Base-by-base conservation (phyloP, 2,329 filamentous ascomycete species). In the Aspergillus sp. region DNA sequence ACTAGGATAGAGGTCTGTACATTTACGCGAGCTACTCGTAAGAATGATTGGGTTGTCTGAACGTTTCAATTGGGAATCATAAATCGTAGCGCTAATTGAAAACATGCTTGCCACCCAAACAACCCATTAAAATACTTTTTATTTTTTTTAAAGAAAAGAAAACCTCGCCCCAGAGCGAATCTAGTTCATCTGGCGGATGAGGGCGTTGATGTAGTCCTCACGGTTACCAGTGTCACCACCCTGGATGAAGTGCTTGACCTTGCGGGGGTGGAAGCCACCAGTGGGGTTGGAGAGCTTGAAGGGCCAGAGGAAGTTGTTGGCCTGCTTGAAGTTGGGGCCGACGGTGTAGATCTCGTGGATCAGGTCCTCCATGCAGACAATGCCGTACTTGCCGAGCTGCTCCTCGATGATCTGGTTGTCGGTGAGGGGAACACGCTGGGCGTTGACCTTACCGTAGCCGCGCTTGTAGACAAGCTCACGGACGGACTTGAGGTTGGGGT, bases 391-490 rank as follows among this genome's bases (percentile, higher is more conserved):
- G 79, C 90, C 91, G 63, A 98, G 88, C 78, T 82, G 84, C 79
- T 91, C 85, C 84, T 98, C 93, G 60, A 98, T 90, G 74, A 98
- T 86, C 73, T 90, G 78, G 82, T 98, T 97, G 83, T 98, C 91
- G 64, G 91, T 96, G 57, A 98, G 83, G 60, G 93, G 83, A 71
- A 95, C 82, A 68, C 93, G 90, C 82, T 97, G 90, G 86, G 95
- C 95, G 81, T 96, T 83, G 75, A 96, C 79, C 85, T 97, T 98
- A 73, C 91, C 93, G 76, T 98, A 97, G 68, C 93, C 93, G 66
- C 93, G 91, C 88, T 97, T 98, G 85, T 98, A 98, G 81, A 98
- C 77, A 71, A 98, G 90, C 81, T 98, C 93, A 76, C 94, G 94
- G 75, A 98, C 84, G 71, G 85, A 88, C 87, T 98, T 98, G 60